These are phyloP conservation scores for Sextonia rubra DNA, from an alignment of 164 flowering plant species.

Conservation along the genomic window DNA sequence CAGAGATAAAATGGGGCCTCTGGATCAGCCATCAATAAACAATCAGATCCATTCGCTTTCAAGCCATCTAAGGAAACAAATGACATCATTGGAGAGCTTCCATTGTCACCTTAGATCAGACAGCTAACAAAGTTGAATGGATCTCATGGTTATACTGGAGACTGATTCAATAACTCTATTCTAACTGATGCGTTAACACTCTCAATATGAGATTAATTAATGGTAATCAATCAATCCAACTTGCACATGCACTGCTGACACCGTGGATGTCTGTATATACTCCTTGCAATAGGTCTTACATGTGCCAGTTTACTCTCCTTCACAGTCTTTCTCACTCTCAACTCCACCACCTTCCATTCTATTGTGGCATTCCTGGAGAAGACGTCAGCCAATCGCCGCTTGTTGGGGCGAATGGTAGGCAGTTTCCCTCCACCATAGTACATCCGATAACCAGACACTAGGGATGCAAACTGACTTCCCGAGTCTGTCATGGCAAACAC, in stretches of 20 bases:
- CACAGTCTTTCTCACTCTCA: conserved; percentile 29
- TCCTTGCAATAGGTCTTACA: conserved; percentile 29
- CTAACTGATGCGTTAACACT: neutral
- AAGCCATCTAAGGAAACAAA: no score
- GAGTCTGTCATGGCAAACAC: conserved; percentile 97
- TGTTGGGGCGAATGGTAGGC: conserved; percentile 91
- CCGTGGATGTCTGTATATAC: conserved; percentile 34
- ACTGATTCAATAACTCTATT: no score
- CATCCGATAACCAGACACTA: conserved; percentile 84
- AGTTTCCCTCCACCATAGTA: conserved; percentile 77
- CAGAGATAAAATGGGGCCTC: no score
- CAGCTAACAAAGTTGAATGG: no score
- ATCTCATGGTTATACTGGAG: no score
- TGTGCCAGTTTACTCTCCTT: conserved; percentile 23
- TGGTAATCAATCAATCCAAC: neutral
- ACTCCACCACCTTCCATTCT: conserved; percentile 57
- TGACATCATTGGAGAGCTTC: no score
- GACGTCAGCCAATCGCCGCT: conserved; percentile 84
- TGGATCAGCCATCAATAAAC: no score
- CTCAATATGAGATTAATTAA: neutral
- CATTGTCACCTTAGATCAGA: no score
- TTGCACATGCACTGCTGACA: conserved; percentile 34
- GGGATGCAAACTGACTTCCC: conserved; percentile 90
- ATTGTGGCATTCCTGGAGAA: conserved; percentile 74
- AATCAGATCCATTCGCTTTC: no score